These are phyloP conservation scores for Ophiostoma sp. DNA, from an alignment of 2,329 filamentous ascomycete species.

Conservation along the genomic window DNA sequence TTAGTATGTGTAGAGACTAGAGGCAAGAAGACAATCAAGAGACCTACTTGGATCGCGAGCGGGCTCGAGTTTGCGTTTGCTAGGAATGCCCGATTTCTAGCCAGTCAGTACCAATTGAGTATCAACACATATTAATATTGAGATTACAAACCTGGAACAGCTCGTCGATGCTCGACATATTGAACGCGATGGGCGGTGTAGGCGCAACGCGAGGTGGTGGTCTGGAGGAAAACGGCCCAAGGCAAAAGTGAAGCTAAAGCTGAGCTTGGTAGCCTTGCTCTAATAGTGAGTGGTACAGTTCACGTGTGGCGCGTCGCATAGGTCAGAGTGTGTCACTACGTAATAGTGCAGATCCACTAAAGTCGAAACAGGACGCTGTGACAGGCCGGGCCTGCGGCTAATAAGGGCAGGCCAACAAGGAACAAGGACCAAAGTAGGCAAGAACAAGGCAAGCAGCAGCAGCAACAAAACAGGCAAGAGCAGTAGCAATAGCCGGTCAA, in stretches of 20 bases:
- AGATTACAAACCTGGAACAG: conserved; percentile 47
- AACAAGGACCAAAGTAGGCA: not conserved
- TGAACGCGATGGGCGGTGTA: conserved; percentile 18
- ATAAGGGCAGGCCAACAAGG: not conserved
- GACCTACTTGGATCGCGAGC: conserved; percentile 57
- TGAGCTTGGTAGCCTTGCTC: conserved; percentile 4
- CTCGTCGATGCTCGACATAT: conserved; percentile 55
- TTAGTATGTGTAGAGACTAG: not conserved
- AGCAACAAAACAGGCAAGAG: not conserved
- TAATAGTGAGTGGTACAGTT: not conserved
- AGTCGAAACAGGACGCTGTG: not conserved
- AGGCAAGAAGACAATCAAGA: not conserved
- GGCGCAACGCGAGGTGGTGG: not conserved
- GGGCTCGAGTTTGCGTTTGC: conserved; percentile 60
- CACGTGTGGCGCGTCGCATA: conserved; percentile 7
- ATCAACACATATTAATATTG: not conserved
- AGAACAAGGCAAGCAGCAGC: not conserved
- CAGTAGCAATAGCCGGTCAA: not conserved
- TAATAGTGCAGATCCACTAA: conserved; percentile 6
- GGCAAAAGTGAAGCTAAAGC: conserved; percentile 3
- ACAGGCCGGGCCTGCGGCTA: conserved; percentile 1
- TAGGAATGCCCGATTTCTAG: conserved; percentile 43
- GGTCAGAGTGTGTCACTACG: not conserved
- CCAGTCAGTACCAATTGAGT: conserved; percentile 10
- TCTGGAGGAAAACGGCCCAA: not conserved